Base-by-base conservation (phyloP, 2,329 filamentous ascomycete genomes). In the Pseudogymnoascus sp. region DNA sequence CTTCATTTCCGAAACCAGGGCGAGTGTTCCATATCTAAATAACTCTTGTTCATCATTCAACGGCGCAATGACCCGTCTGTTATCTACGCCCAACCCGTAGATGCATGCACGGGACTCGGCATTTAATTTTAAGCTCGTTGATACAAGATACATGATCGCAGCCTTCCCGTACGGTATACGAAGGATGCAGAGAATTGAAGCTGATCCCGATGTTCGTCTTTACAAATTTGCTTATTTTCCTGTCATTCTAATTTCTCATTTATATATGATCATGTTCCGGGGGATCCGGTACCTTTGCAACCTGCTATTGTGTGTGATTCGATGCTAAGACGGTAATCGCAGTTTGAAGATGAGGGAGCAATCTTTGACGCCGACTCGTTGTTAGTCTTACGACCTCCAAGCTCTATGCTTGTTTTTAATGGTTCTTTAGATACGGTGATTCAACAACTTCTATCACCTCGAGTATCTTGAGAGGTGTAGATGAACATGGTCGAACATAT, bases 401-500 rank as follows among this genome's bases (percentile, higher is more conserved):
- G 8, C 12, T 12, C n/a, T 6, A 31, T 52, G 6, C n/a, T 16
- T 31, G 45, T 16, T 14, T 31, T 52, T 52, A 52, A 52, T 18
- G 14, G 45, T 52, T 4, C 14, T 31, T 11, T 52, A 52, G 25
- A 31, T 52, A 52, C 4, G 23, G 45, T 11, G 23, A 52, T 52
- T 52, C 45, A 18, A 52, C 45, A 8, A 52, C 45, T 16, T 52
- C 68, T 8, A 33, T 70, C 5, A 62, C 63, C 4, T 69, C 69
- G 23, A 59, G 40, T 25, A 68, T 69, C 12, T 23, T 61, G 14
- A 61, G 63, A 25, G 68, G 67, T 8, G 63, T 70, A 1, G 64
- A 68, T 28, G 69, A 71, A 38, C 55, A 71, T 65, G 69, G 68
- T 11, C 67, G 68, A 38, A 68, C 62, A 49, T 68, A 69, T 64